Evolutionary conservation across 331 rosid species (phyloP).

Genomic region (Acacia concinna): DNA sequence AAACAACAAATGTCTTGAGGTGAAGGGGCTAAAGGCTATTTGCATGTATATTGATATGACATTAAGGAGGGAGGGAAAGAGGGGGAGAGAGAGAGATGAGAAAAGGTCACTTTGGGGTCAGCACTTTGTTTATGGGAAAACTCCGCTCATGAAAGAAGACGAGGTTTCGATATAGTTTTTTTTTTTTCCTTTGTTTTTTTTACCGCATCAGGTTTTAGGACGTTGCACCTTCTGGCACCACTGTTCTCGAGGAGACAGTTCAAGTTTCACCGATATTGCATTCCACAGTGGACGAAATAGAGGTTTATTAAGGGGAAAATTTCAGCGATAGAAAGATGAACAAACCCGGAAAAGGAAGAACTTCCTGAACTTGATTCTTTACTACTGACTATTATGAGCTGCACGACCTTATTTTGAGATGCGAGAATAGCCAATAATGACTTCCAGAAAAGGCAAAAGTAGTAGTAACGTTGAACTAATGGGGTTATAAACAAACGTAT

Average conservation of each 20-base stretch:
- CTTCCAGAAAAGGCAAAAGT: background rate
- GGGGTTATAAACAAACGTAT: background rate
- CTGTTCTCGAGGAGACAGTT: constrained; percentile 27
- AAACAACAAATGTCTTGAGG: constrained; percentile 53
- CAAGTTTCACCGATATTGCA: constrained; percentile 2
- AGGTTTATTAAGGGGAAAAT: background rate
- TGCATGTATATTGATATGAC: constrained; percentile 77
- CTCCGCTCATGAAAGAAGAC: constrained; percentile 47
- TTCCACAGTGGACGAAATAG: background rate
- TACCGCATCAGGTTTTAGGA: constrained; percentile 14
- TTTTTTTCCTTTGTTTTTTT: background rate
- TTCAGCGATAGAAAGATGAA: background rate
- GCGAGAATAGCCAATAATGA: background rate
- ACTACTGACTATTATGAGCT: background rate
- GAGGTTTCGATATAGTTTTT: constrained; percentile 40
- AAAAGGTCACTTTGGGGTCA: constrained; percentile 40
- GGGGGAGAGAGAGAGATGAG: constrained; percentile 28
- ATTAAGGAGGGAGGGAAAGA: constrained; percentile 33
- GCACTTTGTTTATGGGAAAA: constrained; percentile 48
- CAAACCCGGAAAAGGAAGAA: background rate
- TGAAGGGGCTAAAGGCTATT: constrained; percentile 44
- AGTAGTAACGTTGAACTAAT: background rate
- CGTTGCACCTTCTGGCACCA: background rate
- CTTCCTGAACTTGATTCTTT: background rate
- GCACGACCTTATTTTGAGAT: background rate